Evolutionary conservation across 73 alveolate genomes (phyloP), one percentile per base, ranked within the genome.

Genomic region (Paramecium pentaurelia): DNA sequence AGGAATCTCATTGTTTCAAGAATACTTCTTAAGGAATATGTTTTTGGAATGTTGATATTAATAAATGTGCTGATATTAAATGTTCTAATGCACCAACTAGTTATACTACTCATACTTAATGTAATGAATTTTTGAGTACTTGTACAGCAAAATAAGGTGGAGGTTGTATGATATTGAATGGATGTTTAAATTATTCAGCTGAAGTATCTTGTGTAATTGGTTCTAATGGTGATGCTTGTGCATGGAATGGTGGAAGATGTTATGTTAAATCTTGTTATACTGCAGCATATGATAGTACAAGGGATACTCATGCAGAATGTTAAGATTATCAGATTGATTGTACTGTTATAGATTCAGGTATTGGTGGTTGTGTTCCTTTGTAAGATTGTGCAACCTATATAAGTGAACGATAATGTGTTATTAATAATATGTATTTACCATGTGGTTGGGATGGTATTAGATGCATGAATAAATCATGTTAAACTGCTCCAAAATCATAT

Each of bases 211-310:
- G 91, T 49, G 71, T 80, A 14, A 44, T 80, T 3, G 58, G 77
- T 12, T 25, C 36, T 0, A 47, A 30, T 45, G 73, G 60, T 32
- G 58, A 73, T 37, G 20, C 8, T 18, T 73, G 87, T 73, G 87
- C 87, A 4, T 73, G 87, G 87, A 37, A 5, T 37, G 87, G 87
- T 36, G 87, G 87, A 73, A 37, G 47, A 40, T 73, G 87, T 73
- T 73, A 12, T 34, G 87, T 73, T 14, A 73, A 73, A 20, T 37
- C 58, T 36, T 73, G 87, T 73, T 73, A 34, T n/a, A 73, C 87
- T 14, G 87, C 87, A 30, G 87, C 87, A 73, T 73, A 8, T 73
- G 87, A 73, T 40, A 36, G 59, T 73, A 73, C 87, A 30, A 2
- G 60, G 2, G 87, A 73, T 37, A 80, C 77, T 45, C 77, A 80